Evolutionary conservation across 2,329 filamentous ascomycete species (phyloP), one percentile per base, ranked within the genome.

Genomic region (Aspergillus sp.): DNA sequence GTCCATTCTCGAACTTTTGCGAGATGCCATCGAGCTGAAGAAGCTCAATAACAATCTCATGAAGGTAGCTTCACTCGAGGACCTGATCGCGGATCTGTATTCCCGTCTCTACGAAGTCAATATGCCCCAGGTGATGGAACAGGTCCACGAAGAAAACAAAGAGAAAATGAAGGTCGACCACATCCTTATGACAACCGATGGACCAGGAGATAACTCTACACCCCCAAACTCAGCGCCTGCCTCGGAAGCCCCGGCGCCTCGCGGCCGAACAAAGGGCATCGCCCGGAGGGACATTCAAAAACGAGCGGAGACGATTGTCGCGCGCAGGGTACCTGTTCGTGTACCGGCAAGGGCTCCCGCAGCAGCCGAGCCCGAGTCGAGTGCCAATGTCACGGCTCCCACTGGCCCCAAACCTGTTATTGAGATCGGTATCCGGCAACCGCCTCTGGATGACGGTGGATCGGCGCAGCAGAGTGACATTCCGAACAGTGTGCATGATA

Each of bases 71-170:
- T 84, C 89, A 9, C 94, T 98, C 49, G 95, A 99, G 70, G 95
- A 99, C 71, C 84, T 98, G n/a, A 91, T 97, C 66, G 91, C 89
- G 23, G 95, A 99, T 76, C 89, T 91, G 53, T 99, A 97, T 76
- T 90, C 91, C 1, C 84, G 87, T 13, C 60, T 79, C 9, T 80
- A 79, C 61, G 72, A 79, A 46, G 65, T 74, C 51, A 78, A 77
- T 49, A 69, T 75, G 64, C 75, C 73, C 52, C 75, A 75, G 47
- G 73, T 78, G 22, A 65, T 78, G 28, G 74, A 79, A 57, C 76
- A 77, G 63, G 73, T 70, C 53, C 76, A 75, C 25, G 80, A 81
- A 59, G 80, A 82, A 59, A 80, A 77, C 55, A 79, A 78, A 50
- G 79, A 81, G 49, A 79, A 78, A 52, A 81, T 82, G 76, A 80